Evolutionary conservation across 805 yeast species (phyloP).

Genomic region (Saccharomycopsis sp.): DNA sequence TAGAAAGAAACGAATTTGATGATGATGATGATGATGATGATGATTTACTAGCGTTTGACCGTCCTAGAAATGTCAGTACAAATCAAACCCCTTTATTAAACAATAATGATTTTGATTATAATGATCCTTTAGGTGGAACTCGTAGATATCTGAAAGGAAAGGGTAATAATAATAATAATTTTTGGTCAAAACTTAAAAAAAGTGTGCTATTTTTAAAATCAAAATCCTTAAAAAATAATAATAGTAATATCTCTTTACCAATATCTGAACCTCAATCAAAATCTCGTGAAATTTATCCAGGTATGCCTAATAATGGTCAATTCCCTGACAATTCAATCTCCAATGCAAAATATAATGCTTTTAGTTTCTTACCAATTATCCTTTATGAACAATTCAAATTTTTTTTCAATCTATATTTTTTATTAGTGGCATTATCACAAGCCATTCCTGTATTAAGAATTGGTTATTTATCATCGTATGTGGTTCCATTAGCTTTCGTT

Average conservation of each 20-base stretch:
- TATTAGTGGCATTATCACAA: slow-evolving; percentile 90
- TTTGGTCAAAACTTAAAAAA: neutral
- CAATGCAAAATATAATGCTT: slow-evolving; percentile 86
- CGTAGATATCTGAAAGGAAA: neutral
- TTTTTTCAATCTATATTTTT: slow-evolving; percentile 86
- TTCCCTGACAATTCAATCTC: slow-evolving; percentile 71
- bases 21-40: slow-evolving; percentile 10
- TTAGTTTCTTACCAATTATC: slow-evolving; percentile 80
- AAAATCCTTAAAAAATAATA: neutral
- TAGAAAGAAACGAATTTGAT: neutral
- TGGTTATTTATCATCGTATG: slow-evolving; percentile 86
- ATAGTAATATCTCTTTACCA: slow-evolving; percentile 4
- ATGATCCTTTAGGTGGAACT: neutral
- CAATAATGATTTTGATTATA: neutral
- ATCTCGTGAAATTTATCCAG: slow-evolving; percentile 32
- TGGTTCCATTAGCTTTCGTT: slow-evolving; percentile 92
- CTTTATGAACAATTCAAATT: slow-evolving; percentile 95
- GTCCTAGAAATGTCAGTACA: neutral
- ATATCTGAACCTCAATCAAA: neutral
- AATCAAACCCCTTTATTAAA: slow-evolving; percentile 1
- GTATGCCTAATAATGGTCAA: slow-evolving; percentile 28
- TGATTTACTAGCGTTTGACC: slow-evolving; percentile 6
- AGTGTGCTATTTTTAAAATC: neutral
- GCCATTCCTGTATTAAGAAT: slow-evolving; percentile 81
- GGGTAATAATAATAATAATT: neutral